Evolutionary conservation across 306 rosid species (phyloP).

Genomic region (Malus sieversii): DNA sequence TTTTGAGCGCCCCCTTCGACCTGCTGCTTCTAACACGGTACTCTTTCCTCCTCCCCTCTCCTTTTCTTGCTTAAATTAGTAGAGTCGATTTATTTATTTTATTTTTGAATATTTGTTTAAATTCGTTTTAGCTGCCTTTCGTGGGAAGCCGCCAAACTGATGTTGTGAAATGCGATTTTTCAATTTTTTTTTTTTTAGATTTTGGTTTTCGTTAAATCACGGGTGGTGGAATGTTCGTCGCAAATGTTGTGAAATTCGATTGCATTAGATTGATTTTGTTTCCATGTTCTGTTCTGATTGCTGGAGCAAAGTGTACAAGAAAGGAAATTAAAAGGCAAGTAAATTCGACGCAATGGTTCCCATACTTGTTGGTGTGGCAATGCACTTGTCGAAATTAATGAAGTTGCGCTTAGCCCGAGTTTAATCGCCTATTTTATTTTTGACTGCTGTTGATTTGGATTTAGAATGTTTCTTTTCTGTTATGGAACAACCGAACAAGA

Average conservation of each 20-base stretch:
- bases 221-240: neutral
- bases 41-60: slow-evolving; percentile 3
- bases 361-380: neutral
- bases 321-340: neutral
- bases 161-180: neutral
- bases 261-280: neutral
- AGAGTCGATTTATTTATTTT: neutral
- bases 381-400: neutral
- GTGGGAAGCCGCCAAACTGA: neutral
- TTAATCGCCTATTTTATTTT: too few species aligned
- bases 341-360: neutral
- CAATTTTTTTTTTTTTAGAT: neutral
- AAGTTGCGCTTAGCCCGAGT: neutral
- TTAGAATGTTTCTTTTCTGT: neutral
- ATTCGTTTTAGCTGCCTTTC: neutral
- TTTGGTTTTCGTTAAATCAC: neutral
- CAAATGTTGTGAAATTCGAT: neutral
- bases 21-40: slow-evolving; percentile 74
- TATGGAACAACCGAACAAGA: neutral
- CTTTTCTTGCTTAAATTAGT: slow-evolving; percentile 16
- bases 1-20: slow-evolving; percentile 72
- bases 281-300: neutral
- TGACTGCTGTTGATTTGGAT: neutral
- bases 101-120: neutral
- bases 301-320: neutral